Percentiles rank a stretch among this genome's conserved stretches.
These are phyloP conservation scores for Nicotiana knightiana DNA, from an alignment of 257 asterid species.

Conservation along the genomic window DNA sequence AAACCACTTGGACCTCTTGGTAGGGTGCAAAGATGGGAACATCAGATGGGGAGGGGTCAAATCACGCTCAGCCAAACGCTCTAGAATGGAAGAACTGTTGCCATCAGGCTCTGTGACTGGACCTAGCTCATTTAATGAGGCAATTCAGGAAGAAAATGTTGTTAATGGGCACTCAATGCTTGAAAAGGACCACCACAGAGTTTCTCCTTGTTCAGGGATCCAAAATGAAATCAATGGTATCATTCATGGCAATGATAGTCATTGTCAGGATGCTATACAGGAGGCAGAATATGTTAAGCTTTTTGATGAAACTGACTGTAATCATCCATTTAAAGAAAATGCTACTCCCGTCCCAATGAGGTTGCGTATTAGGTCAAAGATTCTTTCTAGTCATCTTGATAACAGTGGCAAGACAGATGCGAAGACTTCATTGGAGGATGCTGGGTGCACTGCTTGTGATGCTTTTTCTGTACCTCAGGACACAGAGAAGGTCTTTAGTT, in stretches of 20 bases:
- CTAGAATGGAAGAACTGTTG: constrained; percentile 50
- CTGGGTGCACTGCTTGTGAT: constrained; percentile 21
- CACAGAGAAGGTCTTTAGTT: constrained; percentile 22
- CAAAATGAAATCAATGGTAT: constrained; percentile 33
- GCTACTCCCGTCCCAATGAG: constrained; percentile 41
- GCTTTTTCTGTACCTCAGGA: constrained; percentile 21
- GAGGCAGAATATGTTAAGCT: constrained; percentile 24
- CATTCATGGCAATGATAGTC: constrained; percentile 24
- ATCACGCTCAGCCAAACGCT: constrained; percentile 73
- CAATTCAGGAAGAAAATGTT: constrained; percentile 31
- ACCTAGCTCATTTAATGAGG: constrained; percentile 39
- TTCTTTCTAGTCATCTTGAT: constrained; percentile 37
- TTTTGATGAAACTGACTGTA: constrained; percentile 30
- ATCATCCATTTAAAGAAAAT: constrained; percentile 33
- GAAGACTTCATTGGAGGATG: constrained; percentile 32
- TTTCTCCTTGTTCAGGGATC: constrained; percentile 29
- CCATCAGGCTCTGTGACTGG: constrained; percentile 34
- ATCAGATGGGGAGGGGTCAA: constrained; percentile 90
- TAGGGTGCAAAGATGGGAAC: constrained; percentile 58
- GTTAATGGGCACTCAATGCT: constrained; percentile 28
- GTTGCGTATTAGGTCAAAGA: constrained; percentile 56
- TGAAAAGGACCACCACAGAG: constrained; percentile 25
- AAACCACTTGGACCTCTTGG: constrained; percentile 55
- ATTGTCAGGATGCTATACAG: constrained; percentile 17
- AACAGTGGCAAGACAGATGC: constrained; percentile 23